These are phyloP conservation scores for Floccularia luteovirens DNA, from an alignment of 768 basidiomycete genomes.

Conservation along the genomic window DNA sequence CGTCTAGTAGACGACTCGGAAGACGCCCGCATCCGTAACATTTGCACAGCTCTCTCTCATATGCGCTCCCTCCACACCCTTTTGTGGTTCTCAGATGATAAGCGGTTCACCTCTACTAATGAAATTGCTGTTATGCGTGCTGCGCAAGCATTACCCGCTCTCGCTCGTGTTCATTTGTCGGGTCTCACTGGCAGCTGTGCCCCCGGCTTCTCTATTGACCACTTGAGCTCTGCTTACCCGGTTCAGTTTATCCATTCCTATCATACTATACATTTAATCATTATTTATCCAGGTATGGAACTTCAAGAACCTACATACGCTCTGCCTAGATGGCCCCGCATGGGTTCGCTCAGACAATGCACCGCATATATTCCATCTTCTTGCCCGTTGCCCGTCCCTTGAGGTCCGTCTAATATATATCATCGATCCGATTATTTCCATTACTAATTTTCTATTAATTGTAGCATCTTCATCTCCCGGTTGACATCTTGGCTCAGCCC, in stretches of 20 bases:
- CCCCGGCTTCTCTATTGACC: neutral
- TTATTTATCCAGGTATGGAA: constrained; percentile 22
- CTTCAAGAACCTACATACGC: constrained; percentile 17
- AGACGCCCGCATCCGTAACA: neutral
- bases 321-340: constrained; percentile 19
- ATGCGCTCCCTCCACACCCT: neutral
- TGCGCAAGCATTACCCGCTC: neutral
- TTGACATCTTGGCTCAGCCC: too few relatives aligned
- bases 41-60: neutral
- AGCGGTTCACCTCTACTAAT: neutral
- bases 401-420: constrained; percentile 21
- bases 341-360: constrained; percentile 22
- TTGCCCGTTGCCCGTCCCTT: constrained; percentile 18
- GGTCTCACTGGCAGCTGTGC: neutral
- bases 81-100: neutral
- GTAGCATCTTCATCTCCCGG: neutral
- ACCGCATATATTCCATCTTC: constrained; percentile 19
- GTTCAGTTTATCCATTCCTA: neutral
- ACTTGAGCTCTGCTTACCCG: neutral
- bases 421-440: neutral
- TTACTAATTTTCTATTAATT: neutral
- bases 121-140: neutral
- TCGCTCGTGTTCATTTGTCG: neutral
- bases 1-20: neutral
- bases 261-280: neutral